These are phyloP conservation scores for Cyclaneusma minus DNA, from an alignment of 2,329 filamentous ascomycete species.

Conservation along the genomic window DNA sequence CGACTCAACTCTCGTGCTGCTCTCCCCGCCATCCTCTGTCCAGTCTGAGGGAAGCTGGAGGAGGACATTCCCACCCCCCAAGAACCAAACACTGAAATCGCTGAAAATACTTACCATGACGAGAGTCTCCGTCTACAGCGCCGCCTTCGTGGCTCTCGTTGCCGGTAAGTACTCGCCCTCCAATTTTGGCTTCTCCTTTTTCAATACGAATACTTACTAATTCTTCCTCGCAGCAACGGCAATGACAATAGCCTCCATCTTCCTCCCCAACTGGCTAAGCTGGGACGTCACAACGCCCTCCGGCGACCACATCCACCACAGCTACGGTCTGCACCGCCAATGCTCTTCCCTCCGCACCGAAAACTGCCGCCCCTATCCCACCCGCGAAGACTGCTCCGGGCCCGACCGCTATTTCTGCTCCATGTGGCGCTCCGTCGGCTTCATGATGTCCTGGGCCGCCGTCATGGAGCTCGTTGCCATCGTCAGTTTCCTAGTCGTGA, in stretches of 20 bases:
- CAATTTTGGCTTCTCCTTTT: neutral
- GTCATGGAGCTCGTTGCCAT: conserved; percentile 69
- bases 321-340: conserved; percentile 64
- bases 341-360: conserved; percentile 54
- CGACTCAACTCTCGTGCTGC: too few species aligned
- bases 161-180: conserved; percentile 22
- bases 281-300: conserved; percentile 36
- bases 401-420: conserved; percentile 68
- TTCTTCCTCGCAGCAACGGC: conserved; percentile 38
- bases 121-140: conserved; percentile 24
- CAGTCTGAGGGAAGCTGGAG: neutral
- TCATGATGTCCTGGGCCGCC: conserved; percentile 71
- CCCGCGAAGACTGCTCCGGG: conserved; percentile 47
- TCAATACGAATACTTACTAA: conserved; percentile 3
- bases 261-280: conserved; percentile 56
- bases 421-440: conserved; percentile 80
- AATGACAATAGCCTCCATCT: conserved; percentile 55
- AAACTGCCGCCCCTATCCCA: conserved; percentile 51
- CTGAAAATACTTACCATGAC: conserved; percentile 21
- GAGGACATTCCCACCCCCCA: neutral
- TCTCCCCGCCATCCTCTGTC: conserved; percentile 1
- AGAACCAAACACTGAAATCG: too few species aligned
- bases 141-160: conserved; percentile 24
- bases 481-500: conserved; percentile 64
- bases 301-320: conserved; percentile 34